Evolutionary conservation across 352 stramenopile genomes (phyloP), one percentile per base, ranked within the genome.

Genomic region (Phytophthora palmivora): DNA sequence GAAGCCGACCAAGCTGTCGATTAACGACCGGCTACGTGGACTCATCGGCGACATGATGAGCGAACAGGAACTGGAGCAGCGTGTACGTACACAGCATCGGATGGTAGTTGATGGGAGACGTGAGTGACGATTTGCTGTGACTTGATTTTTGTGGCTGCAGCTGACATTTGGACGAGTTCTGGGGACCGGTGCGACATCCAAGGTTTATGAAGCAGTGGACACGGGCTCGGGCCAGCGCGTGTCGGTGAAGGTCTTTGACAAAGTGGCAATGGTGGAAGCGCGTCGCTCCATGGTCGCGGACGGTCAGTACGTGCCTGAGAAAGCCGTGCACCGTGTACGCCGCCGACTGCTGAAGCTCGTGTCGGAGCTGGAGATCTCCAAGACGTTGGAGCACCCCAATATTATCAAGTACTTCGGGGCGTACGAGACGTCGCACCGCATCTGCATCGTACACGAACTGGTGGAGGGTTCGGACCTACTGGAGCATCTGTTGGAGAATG

Each of bases 181-280:
- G 16, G 86, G 86, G 38, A 87, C 65, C 14, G 86, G 86, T 60
- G 84, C 86, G 41, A 95, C 86, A 30, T 84, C 82, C 38, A 91
- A 88, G 53, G 86, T 95, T 32, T 92, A 82, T 28, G 81, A 79
- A 21, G 86, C 84, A 0, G 60, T 88, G 33, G 78, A 93, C 46
- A 78, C 75, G 4, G 30, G 12, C 3, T 81, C 79, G 3, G 78
- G 77, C 7, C 18, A 72, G 8, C 58, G 76, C 28, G 82, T 95
- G 4, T 87, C 86, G 0, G 71, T 95, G 28, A 95, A 95, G 52
- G 82, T 92, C 2, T 95, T 95, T 54, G 82, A 93, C 72, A 95
- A 95, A 70, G 84, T 79, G 10, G 51, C 77, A 34, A 89, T 95
- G 84, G 78, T 95, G 42, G 86, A 91, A 32, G 73, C 81, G 51